Evolutionary conservation across 805 yeast species (phyloP).

Genomic region (Kregervanrija delftensis): DNA sequence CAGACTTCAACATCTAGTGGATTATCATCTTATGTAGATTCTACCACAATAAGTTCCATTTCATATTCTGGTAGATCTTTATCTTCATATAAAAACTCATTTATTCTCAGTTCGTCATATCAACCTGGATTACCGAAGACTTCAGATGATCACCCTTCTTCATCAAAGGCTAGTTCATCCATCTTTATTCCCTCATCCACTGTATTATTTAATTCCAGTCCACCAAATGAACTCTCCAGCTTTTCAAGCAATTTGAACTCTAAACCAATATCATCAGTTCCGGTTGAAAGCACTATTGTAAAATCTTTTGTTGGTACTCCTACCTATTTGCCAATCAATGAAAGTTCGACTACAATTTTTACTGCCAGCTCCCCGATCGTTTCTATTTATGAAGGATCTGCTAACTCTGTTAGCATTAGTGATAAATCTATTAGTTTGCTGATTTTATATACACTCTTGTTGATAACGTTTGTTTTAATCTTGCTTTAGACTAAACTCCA

Average conservation of each 20-base stretch:
- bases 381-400: conserved; percentile 2
- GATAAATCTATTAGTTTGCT: neutral
- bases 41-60: neutral
- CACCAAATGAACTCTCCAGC: neutral
- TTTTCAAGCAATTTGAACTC: neutral
- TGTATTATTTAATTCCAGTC: neutral
- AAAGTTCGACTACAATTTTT: neutral
- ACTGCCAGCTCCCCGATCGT: neutral
- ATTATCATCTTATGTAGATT: neutral
- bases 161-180: conserved; percentile 1
- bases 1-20: neutral
- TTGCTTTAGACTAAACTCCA: neutral
- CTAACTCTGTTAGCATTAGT: neutral
- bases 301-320: no score
- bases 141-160: neutral
- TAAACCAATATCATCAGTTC: neutral
- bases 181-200: neutral
- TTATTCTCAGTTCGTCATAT: no score
- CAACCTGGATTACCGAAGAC: no score
- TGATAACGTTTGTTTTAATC: neutral
- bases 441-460: neutral
- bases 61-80: no score
- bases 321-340: no score
- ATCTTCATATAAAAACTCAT: no score
- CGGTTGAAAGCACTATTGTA: neutral